These are phyloP conservation scores for Colletotrichum eleusines DNA, from an alignment of 2,329 filamentous ascomycete genomes.

Conservation along the genomic window DNA sequence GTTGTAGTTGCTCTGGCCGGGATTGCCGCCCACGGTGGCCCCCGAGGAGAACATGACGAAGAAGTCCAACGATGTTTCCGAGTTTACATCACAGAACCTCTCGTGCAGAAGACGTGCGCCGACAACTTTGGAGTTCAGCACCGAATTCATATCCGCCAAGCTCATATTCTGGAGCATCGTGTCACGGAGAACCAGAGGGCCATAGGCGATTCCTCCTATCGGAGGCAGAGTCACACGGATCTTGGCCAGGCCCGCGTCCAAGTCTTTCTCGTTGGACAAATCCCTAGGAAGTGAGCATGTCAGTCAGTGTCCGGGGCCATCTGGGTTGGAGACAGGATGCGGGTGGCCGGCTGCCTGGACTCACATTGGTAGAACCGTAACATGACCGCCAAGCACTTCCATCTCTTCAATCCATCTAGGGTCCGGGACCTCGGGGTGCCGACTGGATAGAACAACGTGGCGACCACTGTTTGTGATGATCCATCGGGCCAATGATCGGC, in stretches of 20 bases:
- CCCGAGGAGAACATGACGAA: slow-evolving; percentile 53
- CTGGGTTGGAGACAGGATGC: background rate
- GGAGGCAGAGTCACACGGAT: slow-evolving; percentile 45
- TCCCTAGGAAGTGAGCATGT: background rate
- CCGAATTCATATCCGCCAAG: slow-evolving; percentile 44
- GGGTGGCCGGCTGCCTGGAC: background rate
- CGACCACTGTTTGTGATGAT: slow-evolving; percentile 51
- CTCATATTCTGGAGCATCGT: slow-evolving; percentile 47
- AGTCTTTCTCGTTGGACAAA: slow-evolving; percentile 34
- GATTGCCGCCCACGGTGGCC: slow-evolving; percentile 46
- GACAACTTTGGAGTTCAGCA: slow-evolving; percentile 51
- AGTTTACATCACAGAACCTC: slow-evolving; percentile 43
- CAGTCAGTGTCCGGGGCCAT: background rate
- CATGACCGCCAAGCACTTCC: slow-evolving; percentile 11
- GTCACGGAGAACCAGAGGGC: slow-evolving; percentile 59
- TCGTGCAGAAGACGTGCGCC: slow-evolving; percentile 49
- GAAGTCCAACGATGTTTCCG: slow-evolving; percentile 49
- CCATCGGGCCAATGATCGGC: slow-evolving; percentile 51
- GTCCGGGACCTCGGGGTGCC: slow-evolving; percentile 46
- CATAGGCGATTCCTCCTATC: slow-evolving; percentile 57
- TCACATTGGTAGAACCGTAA: slow-evolving; percentile 13
- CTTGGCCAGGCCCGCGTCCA: slow-evolving; percentile 41
- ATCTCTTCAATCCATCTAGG: slow-evolving; percentile 25
- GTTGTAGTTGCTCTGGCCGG: slow-evolving; percentile 58
- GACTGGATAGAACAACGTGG: slow-evolving; percentile 52